These are phyloP conservation scores for Effrenium voratum DNA, from an alignment of 73 alveolate species.

Conservation along the genomic window DNA sequence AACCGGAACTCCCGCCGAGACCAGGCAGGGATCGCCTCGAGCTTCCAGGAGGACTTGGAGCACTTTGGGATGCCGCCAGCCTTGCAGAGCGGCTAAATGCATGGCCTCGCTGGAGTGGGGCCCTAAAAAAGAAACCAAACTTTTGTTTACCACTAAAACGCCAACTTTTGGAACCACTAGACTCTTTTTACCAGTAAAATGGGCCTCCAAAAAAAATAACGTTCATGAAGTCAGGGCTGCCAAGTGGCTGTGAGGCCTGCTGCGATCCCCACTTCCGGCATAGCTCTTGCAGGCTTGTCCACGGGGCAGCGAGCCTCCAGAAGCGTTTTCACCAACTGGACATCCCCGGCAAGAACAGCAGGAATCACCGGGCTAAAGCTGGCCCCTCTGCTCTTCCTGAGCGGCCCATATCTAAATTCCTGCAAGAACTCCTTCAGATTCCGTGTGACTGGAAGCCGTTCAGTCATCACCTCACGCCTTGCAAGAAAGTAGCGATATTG, in stretches of 20 bases:
- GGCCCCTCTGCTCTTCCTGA: not conserved
- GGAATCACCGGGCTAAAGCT: slow-evolving; percentile 25
- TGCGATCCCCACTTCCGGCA: slow-evolving; percentile 38
- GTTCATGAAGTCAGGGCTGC: too few relatives aligned
- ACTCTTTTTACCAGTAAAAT: too few relatives aligned
- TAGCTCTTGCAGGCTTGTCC: not conserved
- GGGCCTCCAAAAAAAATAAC: too few relatives aligned
- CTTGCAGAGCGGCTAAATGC: slow-evolving; percentile 33
- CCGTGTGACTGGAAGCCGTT: not conserved
- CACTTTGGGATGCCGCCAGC: slow-evolving; percentile 15
- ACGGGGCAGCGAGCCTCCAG: slow-evolving; percentile 21
- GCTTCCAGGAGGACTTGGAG: slow-evolving; percentile 15
- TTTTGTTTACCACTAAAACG: too few relatives aligned
- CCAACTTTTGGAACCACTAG: too few relatives aligned
- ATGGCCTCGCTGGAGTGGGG: too few relatives aligned
- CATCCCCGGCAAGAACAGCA: slow-evolving; percentile 7
- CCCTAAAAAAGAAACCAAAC: too few relatives aligned
- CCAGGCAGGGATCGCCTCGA: not conserved
- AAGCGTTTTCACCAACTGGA: not conserved
- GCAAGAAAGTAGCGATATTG: slow-evolving; percentile 35
- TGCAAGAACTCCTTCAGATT: not conserved
- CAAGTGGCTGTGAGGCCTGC: not conserved
- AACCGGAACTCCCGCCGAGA: not conserved
- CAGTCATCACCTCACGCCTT: not conserved
- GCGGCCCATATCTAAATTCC: not conserved